A percentile compares a stretch with the other conserved stretches of the same genome.
These are phyloP conservation scores for Pseudomassariella vexata DNA, from an alignment of 2,329 filamentous ascomycete species.

Conservation along the genomic window DNA sequence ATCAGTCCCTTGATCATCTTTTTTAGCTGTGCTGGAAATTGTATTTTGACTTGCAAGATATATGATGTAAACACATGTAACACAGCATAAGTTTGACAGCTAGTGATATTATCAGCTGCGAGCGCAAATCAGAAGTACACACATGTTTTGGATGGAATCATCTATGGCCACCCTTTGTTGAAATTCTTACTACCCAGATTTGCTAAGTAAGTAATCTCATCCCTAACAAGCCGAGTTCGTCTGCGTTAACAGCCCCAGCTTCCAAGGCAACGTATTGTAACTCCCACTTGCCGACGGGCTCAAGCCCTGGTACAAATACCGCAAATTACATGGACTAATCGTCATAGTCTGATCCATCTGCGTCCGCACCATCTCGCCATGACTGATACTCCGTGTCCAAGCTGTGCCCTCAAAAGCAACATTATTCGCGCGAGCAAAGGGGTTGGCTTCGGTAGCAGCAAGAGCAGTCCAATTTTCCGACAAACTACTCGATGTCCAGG, in stretches of 20 bases:
- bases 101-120: too few species aligned
- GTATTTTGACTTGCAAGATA: too few species aligned
- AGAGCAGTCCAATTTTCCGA: constrained; percentile 27
- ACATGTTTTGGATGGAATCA: too few species aligned
- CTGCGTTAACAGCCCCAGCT: constrained; percentile 23
- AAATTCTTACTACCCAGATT: too few species aligned
- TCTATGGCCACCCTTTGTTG: too few species aligned
- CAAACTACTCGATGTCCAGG: constrained; percentile 28
- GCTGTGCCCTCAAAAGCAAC: constrained; percentile 25
- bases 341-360: constrained; percentile 30
- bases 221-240: not conserved
- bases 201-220: not conserved
- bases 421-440: constrained; percentile 30
- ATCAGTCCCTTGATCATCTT: too few species aligned
- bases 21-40: too few species aligned
- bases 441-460: constrained; percentile 27
- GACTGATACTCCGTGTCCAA: constrained; percentile 29
- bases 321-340: constrained; percentile 25
- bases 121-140: too few species aligned
- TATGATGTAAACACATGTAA: too few species aligned
- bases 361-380: constrained; percentile 25
- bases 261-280: constrained; percentile 32
- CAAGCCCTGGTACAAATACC: constrained; percentile 32
- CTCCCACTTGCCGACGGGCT: constrained; percentile 20
- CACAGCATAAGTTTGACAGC: too few species aligned